These are phyloP conservation scores for Cladophialophora immunda DNA, from an alignment of 2,329 filamentous ascomycete genomes.

Conservation along the genomic window DNA sequence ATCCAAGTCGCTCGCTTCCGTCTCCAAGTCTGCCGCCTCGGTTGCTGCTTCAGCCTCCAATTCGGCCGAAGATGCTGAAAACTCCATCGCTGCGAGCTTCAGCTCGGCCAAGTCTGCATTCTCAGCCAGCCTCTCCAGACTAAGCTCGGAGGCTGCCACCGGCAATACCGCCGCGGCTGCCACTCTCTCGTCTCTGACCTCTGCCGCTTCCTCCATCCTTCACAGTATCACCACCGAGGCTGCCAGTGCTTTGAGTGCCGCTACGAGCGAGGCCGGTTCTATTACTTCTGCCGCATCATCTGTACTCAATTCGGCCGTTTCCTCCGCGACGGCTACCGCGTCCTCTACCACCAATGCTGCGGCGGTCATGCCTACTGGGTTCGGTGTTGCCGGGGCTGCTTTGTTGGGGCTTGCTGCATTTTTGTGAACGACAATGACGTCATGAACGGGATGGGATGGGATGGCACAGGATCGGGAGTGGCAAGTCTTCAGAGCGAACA, in stretches of 20 bases:
- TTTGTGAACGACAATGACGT: conserved; percentile 22
- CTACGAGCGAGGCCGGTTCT: conserved; percentile 25
- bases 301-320: conserved; percentile 17
- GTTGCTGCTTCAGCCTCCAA: conserved; percentile 20
- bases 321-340: conserved; percentile 14
- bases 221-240: conserved; percentile 28
- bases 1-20: conserved; percentile 7
- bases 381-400: conserved; percentile 31
- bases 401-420: conserved; percentile 35
- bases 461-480: background rate
- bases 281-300: conserved; percentile 24
- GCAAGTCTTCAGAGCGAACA: background rate
- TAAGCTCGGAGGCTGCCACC: conserved; percentile 31
- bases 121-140: conserved; percentile 27
- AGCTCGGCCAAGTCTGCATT: conserved; percentile 28
- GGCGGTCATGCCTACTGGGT: conserved; percentile 29
- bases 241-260: conserved; percentile 27
- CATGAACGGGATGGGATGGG: background rate
- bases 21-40: conserved; percentile 18
- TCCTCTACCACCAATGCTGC: conserved; percentile 29
- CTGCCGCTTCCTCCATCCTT: conserved; percentile 25
- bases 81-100: conserved; percentile 27
- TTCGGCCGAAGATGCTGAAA: conserved; percentile 19
- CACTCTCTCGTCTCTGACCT: conserved; percentile 28
- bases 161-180: conserved; percentile 28